Evolutionary conservation across 495 filamentous ascomycete species (phyloP), one percentile per base, ranked within the genome.

Genomic region (Rhypophila decipiens): DNA sequence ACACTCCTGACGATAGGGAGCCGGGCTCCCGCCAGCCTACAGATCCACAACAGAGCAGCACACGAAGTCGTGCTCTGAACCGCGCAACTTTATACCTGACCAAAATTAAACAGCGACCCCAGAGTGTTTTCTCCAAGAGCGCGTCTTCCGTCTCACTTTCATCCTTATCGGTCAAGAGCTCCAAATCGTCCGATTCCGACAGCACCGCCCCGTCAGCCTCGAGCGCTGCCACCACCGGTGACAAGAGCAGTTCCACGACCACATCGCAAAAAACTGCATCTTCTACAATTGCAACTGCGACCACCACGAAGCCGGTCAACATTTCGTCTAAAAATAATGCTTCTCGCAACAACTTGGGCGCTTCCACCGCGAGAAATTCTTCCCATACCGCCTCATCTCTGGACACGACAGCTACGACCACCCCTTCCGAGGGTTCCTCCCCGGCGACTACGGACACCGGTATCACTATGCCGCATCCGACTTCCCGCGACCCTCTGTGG

Each of bases 401-500:
- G 58, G 57, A 69, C 69, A 44, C 75, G 50, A 58, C 73, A 62
- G 70, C 79, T 11, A 75, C 77, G 2, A 66, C 72, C 7, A 20
- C 77, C 76, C 19, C 76, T 68, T 55, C 78, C 69, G 35, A 75
- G 74, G 42, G 85, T 81, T 11, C 73, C 70, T 37, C 85, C 81
- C 47, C 79, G 72, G 60, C 71, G 80, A 53, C 72, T 53, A 24
- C 60, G 39, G 43, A 64, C 57, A 51, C 57, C 18, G 50, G 53
- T 46, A 56, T 56, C 29, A 64, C 67, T 55, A 73, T 50, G 57
- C 73, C 49, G 61, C 72, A 49, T 60, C 74, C 49, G 59, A 72
- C 47, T 50, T 75, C 39, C 49, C 84, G 84, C 56, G 93, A 98
- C 63, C 88, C 91, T 48, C 73, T 97, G n/a, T 96, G 89, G 90